Evolutionary conservation across 179 eudicot species (phyloP).

Genomic region (Carnegiea gigantea): DNA sequence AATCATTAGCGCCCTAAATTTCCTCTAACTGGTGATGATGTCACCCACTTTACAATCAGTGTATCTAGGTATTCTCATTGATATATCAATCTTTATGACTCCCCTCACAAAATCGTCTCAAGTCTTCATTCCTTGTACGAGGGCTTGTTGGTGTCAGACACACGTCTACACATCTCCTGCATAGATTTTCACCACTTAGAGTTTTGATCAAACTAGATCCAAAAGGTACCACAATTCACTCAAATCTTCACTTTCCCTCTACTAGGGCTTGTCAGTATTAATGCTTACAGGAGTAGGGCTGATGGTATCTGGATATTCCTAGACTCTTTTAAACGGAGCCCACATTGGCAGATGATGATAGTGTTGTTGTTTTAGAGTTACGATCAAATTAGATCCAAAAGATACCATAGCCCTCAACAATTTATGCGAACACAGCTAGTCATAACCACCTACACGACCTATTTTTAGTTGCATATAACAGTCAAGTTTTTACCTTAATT

Average conservation of each 20-base stretch:
- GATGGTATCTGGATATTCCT: too few species aligned
- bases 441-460: not conserved
- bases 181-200: not conserved
- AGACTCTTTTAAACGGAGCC: too few species aligned
- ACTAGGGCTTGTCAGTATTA: too few species aligned
- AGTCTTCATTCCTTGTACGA: not conserved
- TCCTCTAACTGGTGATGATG: not conserved
- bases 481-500: not conserved
- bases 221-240: not conserved
- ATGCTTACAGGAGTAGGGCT: too few species aligned
- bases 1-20: not conserved
- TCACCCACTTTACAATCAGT: not conserved
- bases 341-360: too few species aligned
- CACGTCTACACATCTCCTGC: not conserved
- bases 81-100: not conserved
- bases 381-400: not conserved
- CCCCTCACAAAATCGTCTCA: not conserved
- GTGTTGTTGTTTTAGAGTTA: too few species aligned
- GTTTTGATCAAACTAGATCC: not conserved
- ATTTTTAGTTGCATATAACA: not conserved
- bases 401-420: not conserved
- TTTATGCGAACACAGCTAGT: not conserved
- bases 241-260: too few species aligned
- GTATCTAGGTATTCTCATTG: not conserved
- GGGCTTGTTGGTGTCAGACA: not conserved